These are phyloP conservation scores for Paxillus involutus DNA, from an alignment of 768 basidiomycete genomes.

Conservation along the genomic window DNA sequence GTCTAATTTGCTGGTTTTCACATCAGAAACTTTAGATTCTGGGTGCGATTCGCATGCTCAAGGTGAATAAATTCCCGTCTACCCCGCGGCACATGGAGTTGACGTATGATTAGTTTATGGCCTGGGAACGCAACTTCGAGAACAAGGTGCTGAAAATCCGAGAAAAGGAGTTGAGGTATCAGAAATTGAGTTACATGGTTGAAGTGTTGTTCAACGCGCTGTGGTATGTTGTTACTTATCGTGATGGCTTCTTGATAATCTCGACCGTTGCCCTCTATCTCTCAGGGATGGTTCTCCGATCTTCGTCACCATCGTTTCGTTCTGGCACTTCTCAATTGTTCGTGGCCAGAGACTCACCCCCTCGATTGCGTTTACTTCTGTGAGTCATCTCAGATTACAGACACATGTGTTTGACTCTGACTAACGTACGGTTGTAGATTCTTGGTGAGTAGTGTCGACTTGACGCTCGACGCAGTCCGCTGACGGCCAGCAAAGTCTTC, in stretches of 20 bases:
- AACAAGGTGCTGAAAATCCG: conserved; percentile 68
- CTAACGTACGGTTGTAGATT: conserved; percentile 28
- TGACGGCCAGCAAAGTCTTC: conserved; percentile 55
- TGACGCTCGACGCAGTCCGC: not conserved
- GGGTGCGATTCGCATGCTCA: conserved; percentile 89
- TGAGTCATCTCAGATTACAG: conserved; percentile 27
- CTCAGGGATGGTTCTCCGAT: conserved; percentile 49
- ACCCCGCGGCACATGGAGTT: not conserved
- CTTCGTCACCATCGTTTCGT: conserved; percentile 58
- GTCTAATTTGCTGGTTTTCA: not conserved
- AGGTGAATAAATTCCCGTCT: conserved; percentile 35
- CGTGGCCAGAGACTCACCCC: conserved; percentile 72
- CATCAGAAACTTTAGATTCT: conserved; percentile 48
- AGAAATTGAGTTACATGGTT: conserved; percentile 83
- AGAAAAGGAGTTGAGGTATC: conserved; percentile 79
- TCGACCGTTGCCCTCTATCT: not conserved
- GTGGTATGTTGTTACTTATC: conserved; percentile 38
- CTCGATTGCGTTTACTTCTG: conserved; percentile 79
- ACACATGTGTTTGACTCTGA: not conserved
- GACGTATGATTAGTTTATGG: conserved; percentile 70
- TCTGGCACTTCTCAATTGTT: conserved; percentile 75
- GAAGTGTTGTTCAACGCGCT: conserved; percentile 65
- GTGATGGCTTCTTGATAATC: not conserved
- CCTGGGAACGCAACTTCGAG: conserved; percentile 92
- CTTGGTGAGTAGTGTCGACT: conserved; percentile 32